Evolutionary conservation across 1,284 basidiomycete genomes (phyloP).

Genomic region (Tranzscheliella williamsii): DNA sequence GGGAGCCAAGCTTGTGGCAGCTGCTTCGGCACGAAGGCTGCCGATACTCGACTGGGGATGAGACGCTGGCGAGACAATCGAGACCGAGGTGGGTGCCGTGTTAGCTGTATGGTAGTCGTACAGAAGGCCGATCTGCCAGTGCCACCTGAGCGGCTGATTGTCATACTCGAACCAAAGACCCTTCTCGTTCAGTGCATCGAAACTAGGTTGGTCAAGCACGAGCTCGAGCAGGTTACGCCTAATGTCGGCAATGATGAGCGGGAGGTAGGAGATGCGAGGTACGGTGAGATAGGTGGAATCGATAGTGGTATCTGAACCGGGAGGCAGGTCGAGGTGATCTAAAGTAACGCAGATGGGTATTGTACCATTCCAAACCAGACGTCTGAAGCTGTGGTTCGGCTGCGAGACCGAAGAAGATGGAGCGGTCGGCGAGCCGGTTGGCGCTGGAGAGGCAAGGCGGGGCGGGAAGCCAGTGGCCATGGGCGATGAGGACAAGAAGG

Average conservation of each 20-base stretch:
- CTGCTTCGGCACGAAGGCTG: not conserved
- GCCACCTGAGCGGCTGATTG: conserved; percentile 49
- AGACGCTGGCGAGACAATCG: conserved; percentile 5
- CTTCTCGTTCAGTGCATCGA: conserved; percentile 27
- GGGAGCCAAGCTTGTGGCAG: conserved; percentile 1
- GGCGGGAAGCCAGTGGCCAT: conserved; percentile 1
- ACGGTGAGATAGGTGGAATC: conserved; percentile 42
- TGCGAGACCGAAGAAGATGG: not conserved
- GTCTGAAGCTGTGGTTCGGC: conserved; percentile 15
- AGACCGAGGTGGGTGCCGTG: conserved; percentile 21
- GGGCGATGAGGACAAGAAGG: conserved; percentile 9
- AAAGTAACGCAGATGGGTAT: conserved; percentile 43
- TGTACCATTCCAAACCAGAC: conserved; percentile 44
- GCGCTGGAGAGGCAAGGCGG: conserved; percentile 7
- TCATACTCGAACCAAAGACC: conserved; percentile 51
- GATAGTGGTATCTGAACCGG: conserved; percentile 23
- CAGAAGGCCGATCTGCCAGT: conserved; percentile 53
- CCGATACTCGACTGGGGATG: conserved; percentile 2
- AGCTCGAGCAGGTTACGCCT: conserved; percentile 39
- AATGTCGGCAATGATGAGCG: conserved; percentile 41
- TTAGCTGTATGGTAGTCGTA: conserved; percentile 49
- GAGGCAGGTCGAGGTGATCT: conserved; percentile 26
- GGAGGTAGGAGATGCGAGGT: conserved; percentile 47
- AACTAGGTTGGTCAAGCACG: conserved; percentile 27
- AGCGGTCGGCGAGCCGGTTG: not conserved